Percentiles rank a stretch among this genome's conserved stretches.
phyloP scores from a whole-genome alignment of 2,329 filamentous ascomycete species.

The Hypoxylon sp. region DNA sequence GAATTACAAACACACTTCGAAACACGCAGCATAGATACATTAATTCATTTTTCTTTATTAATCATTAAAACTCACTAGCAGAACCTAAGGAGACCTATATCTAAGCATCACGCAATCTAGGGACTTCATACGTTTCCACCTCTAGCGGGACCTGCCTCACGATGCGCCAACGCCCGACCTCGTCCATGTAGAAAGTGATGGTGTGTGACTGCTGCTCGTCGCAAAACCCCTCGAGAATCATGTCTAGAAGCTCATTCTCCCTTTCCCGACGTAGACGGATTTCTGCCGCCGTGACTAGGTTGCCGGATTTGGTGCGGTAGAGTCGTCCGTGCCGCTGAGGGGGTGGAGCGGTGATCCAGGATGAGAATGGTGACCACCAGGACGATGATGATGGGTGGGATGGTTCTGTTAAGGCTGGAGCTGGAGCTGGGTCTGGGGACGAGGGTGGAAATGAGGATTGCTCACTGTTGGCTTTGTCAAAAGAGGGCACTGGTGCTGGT shows the following conservation, averaged over 20 bases:
- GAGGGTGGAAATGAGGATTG: background rate
- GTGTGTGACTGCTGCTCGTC: conserved; percentile 29
- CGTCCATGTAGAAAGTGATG: conserved; percentile 58
- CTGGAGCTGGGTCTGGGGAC: background rate
- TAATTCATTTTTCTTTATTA: background rate
- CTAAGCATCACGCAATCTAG: conserved; percentile 1
- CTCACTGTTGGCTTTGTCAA: conserved; percentile 3
- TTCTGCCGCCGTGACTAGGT: conserved; percentile 48
- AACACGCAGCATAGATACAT: no score
- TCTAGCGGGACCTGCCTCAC: conserved; percentile 23
- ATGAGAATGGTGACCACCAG: conserved; percentile 12
- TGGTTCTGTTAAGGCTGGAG: background rate
- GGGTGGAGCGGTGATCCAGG: conserved; percentile 9
- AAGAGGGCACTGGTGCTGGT: background rate
- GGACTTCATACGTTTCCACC: conserved; percentile 32
- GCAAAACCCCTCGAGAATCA: conserved; percentile 58
- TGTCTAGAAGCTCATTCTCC: conserved; percentile 55
- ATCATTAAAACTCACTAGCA: background rate
- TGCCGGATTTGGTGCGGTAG: conserved; percentile 50
- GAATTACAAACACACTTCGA: no score
- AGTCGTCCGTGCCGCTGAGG: conserved; percentile 42
- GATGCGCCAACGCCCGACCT: conserved; percentile 61
- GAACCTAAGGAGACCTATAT: background rate
- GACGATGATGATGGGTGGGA: conserved; percentile 10
- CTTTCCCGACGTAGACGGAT: conserved; percentile 47